phyloP scores from a whole-genome alignment of 345 rosid species.

The Salix koriyanagi region DNA sequence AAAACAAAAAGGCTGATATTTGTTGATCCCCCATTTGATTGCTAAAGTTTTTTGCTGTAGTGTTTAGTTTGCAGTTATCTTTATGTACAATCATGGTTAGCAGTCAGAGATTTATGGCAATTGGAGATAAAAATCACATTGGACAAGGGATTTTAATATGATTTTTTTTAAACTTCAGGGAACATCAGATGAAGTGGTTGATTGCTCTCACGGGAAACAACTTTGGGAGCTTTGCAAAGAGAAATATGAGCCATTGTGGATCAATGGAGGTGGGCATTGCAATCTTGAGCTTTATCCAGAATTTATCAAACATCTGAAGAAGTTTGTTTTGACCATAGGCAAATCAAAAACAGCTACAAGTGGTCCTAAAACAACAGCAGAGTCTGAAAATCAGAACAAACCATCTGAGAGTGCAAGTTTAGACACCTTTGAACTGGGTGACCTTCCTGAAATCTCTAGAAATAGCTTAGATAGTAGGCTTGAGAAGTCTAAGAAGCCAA shows the following conservation, averaged over 20 bases:
- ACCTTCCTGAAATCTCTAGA: constrained; percentile 80
- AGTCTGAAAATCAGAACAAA: constrained; percentile 46
- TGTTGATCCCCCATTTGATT: background rate
- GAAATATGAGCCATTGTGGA: constrained; percentile 85
- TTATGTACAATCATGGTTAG: background rate
- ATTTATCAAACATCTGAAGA: constrained; percentile 73
- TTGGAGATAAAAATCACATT: background rate
- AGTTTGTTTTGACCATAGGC: constrained; percentile 52
- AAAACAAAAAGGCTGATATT: background rate
- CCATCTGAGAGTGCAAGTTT: constrained; percentile 50
- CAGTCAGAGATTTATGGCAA: background rate
- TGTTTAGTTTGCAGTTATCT: background rate
- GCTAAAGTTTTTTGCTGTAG: background rate
- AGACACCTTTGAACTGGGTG: constrained; percentile 64
- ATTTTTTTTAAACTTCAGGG: constrained; percentile 40
- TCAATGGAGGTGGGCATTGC: constrained; percentile 86
- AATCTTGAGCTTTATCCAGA: constrained; percentile 88
- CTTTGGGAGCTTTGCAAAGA: constrained; percentile 78
- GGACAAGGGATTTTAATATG: background rate
- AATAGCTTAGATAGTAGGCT: constrained; percentile 96
- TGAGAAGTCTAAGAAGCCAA: constrained; percentile 78
- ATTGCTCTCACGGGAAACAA: constrained; percentile 80
- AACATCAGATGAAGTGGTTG: constrained; percentile 83
- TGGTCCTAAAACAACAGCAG: constrained; percentile 37
- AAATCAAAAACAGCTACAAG: constrained; percentile 48